phyloP scores from a whole-genome alignment of 257 asterid genomes.

The Penstemon davidsonii region DNA sequence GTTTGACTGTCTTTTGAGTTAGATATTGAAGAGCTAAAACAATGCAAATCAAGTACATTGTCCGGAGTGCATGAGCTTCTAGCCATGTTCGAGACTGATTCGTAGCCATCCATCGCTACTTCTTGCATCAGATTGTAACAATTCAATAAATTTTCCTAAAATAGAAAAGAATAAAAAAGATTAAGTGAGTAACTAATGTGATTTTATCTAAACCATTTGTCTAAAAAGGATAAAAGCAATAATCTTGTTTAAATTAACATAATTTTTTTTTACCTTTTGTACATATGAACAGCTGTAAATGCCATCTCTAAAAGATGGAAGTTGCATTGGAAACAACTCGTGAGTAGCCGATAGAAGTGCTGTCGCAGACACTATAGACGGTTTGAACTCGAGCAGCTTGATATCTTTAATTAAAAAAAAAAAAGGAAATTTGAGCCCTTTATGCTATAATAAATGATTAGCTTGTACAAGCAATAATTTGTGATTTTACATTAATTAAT shows the following conservation, averaged over 20 bases:
- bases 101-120: constrained; percentile 40
- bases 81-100: constrained; percentile 25
- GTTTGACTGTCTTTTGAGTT: constrained; percentile 4
- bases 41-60: constrained; percentile 45
- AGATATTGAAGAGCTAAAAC: constrained; percentile 37
- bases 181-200: not conserved
- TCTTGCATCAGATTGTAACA: constrained; percentile 48
- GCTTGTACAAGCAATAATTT: not conserved
- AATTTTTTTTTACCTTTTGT: constrained; percentile 42
- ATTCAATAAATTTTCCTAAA: constrained; percentile 45
- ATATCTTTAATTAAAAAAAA: constrained; percentile 36
- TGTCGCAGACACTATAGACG: constrained; percentile 62
- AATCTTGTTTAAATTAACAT: not conserved
- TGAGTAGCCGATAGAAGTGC: constrained; percentile 56
- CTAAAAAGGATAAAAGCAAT: not conserved
- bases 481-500: not conserved
- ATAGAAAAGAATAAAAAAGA: not conserved
- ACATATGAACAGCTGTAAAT: constrained; percentile 48
- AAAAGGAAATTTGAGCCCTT: not conserved
- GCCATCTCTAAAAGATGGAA: constrained; percentile 38
- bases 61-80: constrained; percentile 49
- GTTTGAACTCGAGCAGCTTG: constrained; percentile 57
- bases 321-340: constrained; percentile 55
- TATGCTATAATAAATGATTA: not conserved
- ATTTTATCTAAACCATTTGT: not conserved